Conservation (phyloP, 2,329 filamentous ascomycete species). For the Pseudonectria foliicola region DNA sequence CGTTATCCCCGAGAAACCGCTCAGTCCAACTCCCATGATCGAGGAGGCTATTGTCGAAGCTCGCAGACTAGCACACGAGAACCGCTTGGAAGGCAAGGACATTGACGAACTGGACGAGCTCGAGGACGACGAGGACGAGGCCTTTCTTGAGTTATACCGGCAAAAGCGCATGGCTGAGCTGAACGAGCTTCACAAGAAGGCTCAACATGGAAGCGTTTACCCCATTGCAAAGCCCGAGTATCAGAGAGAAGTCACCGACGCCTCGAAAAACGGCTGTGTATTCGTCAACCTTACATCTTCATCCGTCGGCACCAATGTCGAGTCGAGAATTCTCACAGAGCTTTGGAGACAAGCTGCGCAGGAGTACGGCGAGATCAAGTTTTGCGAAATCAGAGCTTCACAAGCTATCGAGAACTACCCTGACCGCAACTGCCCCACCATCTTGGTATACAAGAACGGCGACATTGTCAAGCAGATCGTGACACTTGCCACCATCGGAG, state of each 20-base stretch:
- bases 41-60: conserved; percentile 89
- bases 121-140: conserved; percentile 93
- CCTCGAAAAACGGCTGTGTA: conserved; percentile 61
- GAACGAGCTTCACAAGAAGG: conserved; percentile 64
- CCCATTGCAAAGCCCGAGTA: conserved; percentile 94
- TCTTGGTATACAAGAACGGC: conserved; percentile 84
- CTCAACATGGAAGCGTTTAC: conserved; percentile 84
- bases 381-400: conserved; percentile 88
- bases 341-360: conserved; percentile 77
- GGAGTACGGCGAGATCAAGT: conserved; percentile 92
- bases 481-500: conserved; percentile 74
- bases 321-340: conserved; percentile 76
- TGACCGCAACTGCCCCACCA: conserved; percentile 88
- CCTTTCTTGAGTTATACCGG: conserved; percentile 80
- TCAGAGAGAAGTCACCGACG: conserved; percentile 82
- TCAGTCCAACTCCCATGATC: conserved; percentile 90
- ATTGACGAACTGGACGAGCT: conserved; percentile 88
- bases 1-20: conserved; percentile 94
- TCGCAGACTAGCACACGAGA: conserved; percentile 77
- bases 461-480: conserved; percentile 89
- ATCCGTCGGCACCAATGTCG: conserved; percentile 68
- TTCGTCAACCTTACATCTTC: conserved; percentile 74
- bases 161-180: conserved; percentile 84
- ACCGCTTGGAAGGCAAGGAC: conserved; percentile 87
- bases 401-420: conserved; percentile 97